These are phyloP conservation scores for Ceratocystis papillata DNA, from an alignment of 2,329 filamentous ascomycete genomes.

Conservation along the genomic window DNA sequence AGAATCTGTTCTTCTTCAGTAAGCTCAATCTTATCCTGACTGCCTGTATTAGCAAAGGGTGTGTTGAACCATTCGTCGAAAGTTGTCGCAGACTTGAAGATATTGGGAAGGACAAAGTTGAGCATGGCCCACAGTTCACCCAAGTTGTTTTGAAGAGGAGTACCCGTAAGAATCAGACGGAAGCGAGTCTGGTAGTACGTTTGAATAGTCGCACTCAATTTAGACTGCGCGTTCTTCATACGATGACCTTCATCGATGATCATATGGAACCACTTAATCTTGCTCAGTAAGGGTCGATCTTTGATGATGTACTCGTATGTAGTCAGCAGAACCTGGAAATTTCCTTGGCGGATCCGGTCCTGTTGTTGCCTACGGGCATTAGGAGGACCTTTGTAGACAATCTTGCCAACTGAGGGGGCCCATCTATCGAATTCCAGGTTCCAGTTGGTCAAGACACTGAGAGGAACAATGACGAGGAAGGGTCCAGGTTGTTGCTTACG, in stretches of 20 bases:
- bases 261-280: conserved; percentile 99
- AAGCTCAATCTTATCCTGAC: conserved; percentile 97
- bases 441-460: conserved; percentile 98
- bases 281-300: conserved; percentile 85
- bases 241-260: conserved; percentile 98
- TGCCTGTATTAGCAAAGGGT: conserved; percentile 93
- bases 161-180: conserved; percentile 93
- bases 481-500: conserved; percentile 85
- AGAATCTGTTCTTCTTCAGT: conserved; percentile 99
- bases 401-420: conserved; percentile 74
- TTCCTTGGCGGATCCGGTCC: conserved; percentile 83
- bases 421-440: conserved; percentile 98
- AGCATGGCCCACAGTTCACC: conserved; percentile 94
- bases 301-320: conserved; percentile 99
- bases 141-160: conserved; percentile 92
- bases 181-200: conserved; percentile 92
- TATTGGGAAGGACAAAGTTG: conserved; percentile 95
- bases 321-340: conserved; percentile 91
- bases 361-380: conserved; percentile 80
- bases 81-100: conserved; percentile 97
- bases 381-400: conserved; percentile 96
- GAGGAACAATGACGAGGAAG: conserved; percentile 89
- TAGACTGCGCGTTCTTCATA: conserved; percentile 98
- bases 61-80: conserved; percentile 99
- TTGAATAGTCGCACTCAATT: conserved; percentile 87